Percentiles rank a stretch among this genome's conserved stretches.
Evolutionary conservation across 2,329 filamentous ascomycete species (phyloP).

Genomic region (Apiospora saccharicola): DNA sequence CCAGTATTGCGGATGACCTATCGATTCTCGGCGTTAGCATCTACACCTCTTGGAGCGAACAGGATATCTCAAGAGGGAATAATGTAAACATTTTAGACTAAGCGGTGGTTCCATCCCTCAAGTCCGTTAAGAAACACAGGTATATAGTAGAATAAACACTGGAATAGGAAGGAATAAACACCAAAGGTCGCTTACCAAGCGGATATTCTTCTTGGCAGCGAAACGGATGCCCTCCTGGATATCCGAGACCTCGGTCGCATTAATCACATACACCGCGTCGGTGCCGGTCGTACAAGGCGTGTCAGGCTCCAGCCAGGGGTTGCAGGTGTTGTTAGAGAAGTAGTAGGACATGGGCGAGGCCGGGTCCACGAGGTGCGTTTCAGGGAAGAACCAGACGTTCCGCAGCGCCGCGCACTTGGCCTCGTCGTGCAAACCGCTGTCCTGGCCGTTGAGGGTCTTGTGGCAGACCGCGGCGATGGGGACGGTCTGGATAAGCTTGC

Average conservation of each 20-base stretch:
- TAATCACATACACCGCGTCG: slow-evolving; percentile 34
- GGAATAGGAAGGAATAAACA: too few species aligned
- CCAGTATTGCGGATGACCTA: slow-evolving; percentile 57
- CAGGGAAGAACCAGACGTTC: slow-evolving; percentile 19
- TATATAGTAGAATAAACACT: too few species aligned
- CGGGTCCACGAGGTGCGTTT: slow-evolving; percentile 27
- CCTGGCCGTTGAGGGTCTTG: not conserved
- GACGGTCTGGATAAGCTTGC: not conserved
- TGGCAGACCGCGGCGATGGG: not conserved
- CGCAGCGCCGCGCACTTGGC: not conserved
- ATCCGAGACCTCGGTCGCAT: slow-evolving; percentile 33
- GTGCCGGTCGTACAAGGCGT: slow-evolving; percentile 28
- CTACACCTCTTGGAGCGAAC: too few species aligned
- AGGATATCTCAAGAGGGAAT: too few species aligned
- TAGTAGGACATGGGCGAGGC: slow-evolving; percentile 38
- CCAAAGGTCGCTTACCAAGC: too few species aligned
- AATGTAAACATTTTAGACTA: too few species aligned
- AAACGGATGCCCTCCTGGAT: slow-evolving; percentile 42
- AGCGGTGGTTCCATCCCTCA: too few species aligned
- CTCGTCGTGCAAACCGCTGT: not conserved
- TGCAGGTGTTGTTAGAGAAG: slow-evolving; percentile 31
- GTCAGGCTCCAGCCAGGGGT: slow-evolving; percentile 26
- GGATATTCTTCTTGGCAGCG: slow-evolving; percentile 48
- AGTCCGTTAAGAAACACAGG: too few species aligned
- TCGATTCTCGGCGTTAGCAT: too few species aligned